Evolutionary conservation across 371 early-diverging fungal species (phyloP).

Genomic region (Entomophthora muscae): DNA sequence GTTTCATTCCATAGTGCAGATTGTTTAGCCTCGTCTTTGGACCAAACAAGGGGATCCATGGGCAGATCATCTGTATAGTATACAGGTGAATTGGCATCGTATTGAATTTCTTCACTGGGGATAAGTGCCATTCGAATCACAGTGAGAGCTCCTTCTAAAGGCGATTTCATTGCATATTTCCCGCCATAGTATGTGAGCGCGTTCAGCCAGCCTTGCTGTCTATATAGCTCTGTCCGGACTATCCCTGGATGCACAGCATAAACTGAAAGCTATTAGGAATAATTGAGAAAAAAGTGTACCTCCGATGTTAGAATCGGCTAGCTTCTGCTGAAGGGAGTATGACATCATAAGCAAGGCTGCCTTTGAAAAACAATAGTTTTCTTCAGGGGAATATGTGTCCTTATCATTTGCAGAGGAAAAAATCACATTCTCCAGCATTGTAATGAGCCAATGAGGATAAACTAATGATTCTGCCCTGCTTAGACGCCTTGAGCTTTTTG

Average conservation of each 20-base stretch:
- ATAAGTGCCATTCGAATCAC: neutral
- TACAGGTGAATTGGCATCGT: neutral
- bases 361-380: neutral
- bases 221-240: neutral
- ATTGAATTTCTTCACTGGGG: neutral
- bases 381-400: neutral
- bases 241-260: constrained; percentile 6
- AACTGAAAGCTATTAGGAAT: neutral
- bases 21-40: neutral
- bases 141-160: neutral
- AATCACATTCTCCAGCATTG: neutral
- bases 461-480: neutral
- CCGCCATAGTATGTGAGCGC: neutral
- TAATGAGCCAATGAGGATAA: neutral
- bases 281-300: neutral
- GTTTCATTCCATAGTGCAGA: neutral
- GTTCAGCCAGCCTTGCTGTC: neutral
- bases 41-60: neutral
- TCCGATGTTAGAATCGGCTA: neutral
- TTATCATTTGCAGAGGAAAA: neutral
- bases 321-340: neutral
- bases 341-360: constrained; percentile 4
- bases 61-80: constrained; percentile 7
- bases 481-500: neutral
- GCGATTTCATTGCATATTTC: neutral